phyloP scores from a whole-genome alignment of 345 rosid genomes.

The Citrus cavaleriei region DNA sequence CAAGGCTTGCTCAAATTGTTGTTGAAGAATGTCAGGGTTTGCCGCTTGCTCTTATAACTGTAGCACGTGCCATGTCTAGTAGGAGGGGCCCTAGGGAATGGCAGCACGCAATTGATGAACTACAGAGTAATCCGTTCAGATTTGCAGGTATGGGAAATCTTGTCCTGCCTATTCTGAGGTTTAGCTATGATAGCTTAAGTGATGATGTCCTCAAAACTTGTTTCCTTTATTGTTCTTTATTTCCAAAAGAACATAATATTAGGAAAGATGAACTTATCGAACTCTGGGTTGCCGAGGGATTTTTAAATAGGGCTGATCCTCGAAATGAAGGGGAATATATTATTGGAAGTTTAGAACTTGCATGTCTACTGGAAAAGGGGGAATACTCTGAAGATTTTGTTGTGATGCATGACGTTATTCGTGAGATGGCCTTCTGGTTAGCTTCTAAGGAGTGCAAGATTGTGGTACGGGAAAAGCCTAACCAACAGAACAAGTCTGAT shows the following conservation, averaged over 20 bases:
- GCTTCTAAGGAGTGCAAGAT: neutral
- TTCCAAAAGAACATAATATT: neutral
- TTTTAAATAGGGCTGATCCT: neutral
- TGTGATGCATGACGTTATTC: constrained; percentile 27
- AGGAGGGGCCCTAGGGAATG: neutral
- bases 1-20: constrained; percentile 6
- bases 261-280: neutral
- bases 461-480: neutral
- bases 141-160: neutral
- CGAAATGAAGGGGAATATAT: neutral
- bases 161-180: neutral
- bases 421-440: constrained; percentile 23
- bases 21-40: constrained; percentile 19
- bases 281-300: constrained; percentile 21
- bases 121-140: neutral
- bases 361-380: constrained; percentile 18
- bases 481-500: neutral
- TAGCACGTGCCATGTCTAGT: constrained; percentile 19
- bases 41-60: constrained; percentile 20
- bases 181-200: constrained; percentile 1
- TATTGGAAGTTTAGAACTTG: constrained; percentile 6
- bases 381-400: neutral
- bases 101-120: neutral
- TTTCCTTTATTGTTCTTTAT: constrained; percentile 14
- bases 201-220: neutral